Evolutionary conservation across 2,329 filamentous ascomycete genomes (phyloP), one percentile per base, ranked within the genome.

Genomic region (Colletotrichum salicis): DNA sequence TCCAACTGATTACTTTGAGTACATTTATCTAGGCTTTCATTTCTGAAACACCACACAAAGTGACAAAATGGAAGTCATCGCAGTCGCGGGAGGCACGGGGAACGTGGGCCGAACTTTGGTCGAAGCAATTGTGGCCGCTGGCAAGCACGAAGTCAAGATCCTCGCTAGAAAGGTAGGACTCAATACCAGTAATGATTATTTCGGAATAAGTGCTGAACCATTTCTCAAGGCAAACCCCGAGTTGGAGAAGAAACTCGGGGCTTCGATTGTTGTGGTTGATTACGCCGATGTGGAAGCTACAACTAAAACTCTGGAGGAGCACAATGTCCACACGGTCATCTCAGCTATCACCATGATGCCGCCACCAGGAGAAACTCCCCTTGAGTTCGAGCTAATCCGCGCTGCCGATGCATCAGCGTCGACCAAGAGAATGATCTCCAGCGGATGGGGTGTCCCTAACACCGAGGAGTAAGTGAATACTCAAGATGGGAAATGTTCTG

Each of bases 21-120:
- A n/a, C 2, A 19, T 33, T 11, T 13, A 3, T 22, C 19, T 4
- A 59, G 4, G 27, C 7, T 12, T 19, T 15, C 8, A 6, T 45
- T 22, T 15, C 12, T 2, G 8, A 41, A 58, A 29, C 11, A 41
- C 37, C 12, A 11, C 24, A 15, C 19, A 57, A 27, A 27, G 24
- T 27, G 24, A 27, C 24, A 27, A 51, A 29, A 73, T 73, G 72
- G 62, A 57, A 15, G 76, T 82, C 24, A 78, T 87, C 51, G 86
- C 84, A 61, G 81, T 87, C 19, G 83, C 84, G 5, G 86, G 86
- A 60, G 86, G 85, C 15, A 83, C 82, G 1, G 85, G 85, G 29
- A 78, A 78, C n/a, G 77, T 87, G 1, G 86, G 86, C 13, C 81
- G 80, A 22, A 82, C 84, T 1, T 79, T 88, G 35, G 82, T 87